Conservation (phyloP, 148 eudicot species). For the Chenopodium suecicum region DNA sequence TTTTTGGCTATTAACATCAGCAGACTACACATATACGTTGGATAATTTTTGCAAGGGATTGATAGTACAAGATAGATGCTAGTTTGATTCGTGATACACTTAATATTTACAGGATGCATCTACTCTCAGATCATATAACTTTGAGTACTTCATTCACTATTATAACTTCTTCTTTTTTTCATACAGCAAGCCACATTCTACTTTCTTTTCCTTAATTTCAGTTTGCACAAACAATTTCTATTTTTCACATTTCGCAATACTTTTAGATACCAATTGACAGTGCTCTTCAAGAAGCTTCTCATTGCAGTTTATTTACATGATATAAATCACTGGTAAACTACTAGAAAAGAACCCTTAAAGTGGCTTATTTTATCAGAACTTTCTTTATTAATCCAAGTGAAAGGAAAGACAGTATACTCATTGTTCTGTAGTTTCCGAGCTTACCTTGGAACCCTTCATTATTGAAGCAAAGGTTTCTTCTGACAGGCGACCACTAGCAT, state of each 20-base stretch:
- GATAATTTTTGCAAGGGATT: not conserved
- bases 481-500: constrained; percentile 72
- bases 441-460: constrained; percentile 75
- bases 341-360: no score
- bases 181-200: not conserved
- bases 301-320: not conserved
- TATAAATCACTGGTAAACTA: no score
- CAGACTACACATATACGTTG: not conserved
- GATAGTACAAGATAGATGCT: not conserved
- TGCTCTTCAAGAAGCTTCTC: not conserved
- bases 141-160: not conserved
- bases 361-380: no score
- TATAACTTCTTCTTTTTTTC: not conserved
- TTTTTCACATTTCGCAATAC: no score
- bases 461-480: constrained; percentile 62
- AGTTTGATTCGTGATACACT: not conserved
- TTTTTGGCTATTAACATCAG: no score
- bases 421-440: not conserved
- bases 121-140: not conserved
- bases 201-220: not conserved
- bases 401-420: no score
- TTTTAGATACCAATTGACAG: not conserved
- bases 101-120: not conserved
- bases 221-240: not conserved
- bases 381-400: no score